A percentile compares a stretch with the other conserved stretches of the same genome.
These are phyloP conservation scores for Mycena indigotica DNA, from an alignment of 768 basidiomycete genomes.

Conservation along the genomic window DNA sequence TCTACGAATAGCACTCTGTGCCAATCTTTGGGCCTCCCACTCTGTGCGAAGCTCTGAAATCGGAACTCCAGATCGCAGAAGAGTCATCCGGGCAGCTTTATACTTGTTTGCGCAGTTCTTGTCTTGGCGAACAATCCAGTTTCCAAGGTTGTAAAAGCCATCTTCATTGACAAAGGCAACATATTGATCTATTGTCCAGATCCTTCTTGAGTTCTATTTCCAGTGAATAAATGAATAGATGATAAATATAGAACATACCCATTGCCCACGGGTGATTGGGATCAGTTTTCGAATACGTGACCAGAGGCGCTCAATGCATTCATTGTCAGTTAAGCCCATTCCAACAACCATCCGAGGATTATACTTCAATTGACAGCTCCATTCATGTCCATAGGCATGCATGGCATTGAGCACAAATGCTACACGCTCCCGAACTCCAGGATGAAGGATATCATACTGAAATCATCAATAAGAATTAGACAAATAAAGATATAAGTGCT, in stretches of 20 bases:
- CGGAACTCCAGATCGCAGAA: conserved; percentile 23
- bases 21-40: conserved; percentile 36
- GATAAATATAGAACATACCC: background rate
- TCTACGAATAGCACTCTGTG: conserved; percentile 32
- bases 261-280: no score
- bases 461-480: conserved; percentile 8
- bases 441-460: conserved; percentile 16
- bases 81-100: conserved; percentile 7
- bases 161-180: conserved; percentile 28
- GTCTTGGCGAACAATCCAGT: conserved; percentile 32
- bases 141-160: conserved; percentile 32
- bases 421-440: conserved; percentile 19
- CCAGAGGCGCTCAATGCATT: no score
- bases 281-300: no score
- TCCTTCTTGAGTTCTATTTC: conserved; percentile 20
- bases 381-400: no score
- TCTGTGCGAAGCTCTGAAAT: conserved; percentile 27
- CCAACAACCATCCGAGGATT: no score
- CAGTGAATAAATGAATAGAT: background rate
- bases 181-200: no score
- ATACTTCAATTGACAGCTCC: conserved; percentile 37
- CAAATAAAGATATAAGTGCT: conserved; percentile 8
- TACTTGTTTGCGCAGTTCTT: conserved; percentile 20
- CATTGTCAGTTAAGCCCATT: no score
- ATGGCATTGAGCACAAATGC: conserved; percentile 28